phyloP scores from a whole-genome alignment of 1,284 basidiomycete species.

The Sparassis latifolia region DNA sequence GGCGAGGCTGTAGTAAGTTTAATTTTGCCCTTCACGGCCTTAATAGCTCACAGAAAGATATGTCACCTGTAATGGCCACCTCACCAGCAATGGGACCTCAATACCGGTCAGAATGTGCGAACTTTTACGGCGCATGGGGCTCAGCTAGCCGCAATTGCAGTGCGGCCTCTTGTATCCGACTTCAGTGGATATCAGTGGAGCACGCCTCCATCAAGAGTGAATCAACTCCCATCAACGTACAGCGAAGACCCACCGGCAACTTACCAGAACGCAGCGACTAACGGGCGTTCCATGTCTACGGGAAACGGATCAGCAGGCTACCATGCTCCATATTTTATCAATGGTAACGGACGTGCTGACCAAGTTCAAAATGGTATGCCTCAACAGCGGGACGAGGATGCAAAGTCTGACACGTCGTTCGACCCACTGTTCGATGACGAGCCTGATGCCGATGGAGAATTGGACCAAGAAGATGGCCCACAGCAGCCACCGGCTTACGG shows the following conservation, averaged over 20 bases:
- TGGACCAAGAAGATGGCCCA: constrained; percentile 21
- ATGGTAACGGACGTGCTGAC: not conserved
- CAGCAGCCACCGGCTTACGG: not conserved
- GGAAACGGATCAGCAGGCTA: not conserved
- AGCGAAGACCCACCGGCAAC: no score
- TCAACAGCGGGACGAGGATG: constrained; percentile 36
- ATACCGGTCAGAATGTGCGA: constrained; percentile 80
- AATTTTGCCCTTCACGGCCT: not conserved
- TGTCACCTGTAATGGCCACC: no score
- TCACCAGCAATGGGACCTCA: constrained; percentile 91
- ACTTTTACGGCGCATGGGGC: constrained; percentile 81
- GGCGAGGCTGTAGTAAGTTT: constrained; percentile 76
- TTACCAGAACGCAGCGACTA: no score
- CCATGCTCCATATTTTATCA: not conserved
- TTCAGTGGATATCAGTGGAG: constrained; percentile 24
- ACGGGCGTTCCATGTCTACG: not conserved
- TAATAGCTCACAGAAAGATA: not conserved
- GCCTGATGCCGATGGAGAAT: constrained; percentile 46
- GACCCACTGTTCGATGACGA: constrained; percentile 81
- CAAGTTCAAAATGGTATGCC: not conserved
- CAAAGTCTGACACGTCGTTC: constrained; percentile 71
- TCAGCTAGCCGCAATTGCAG: constrained; percentile 79
- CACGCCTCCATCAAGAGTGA: constrained; percentile 9
- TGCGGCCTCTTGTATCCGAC: constrained; percentile 58
- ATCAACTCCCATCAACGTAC: not conserved